A percentile compares a stretch with the other conserved stretches of the same genome.
These are phyloP conservation scores for Lanzia echinophila DNA, from an alignment of 2,329 filamentous ascomycete genomes.

Conservation along the genomic window DNA sequence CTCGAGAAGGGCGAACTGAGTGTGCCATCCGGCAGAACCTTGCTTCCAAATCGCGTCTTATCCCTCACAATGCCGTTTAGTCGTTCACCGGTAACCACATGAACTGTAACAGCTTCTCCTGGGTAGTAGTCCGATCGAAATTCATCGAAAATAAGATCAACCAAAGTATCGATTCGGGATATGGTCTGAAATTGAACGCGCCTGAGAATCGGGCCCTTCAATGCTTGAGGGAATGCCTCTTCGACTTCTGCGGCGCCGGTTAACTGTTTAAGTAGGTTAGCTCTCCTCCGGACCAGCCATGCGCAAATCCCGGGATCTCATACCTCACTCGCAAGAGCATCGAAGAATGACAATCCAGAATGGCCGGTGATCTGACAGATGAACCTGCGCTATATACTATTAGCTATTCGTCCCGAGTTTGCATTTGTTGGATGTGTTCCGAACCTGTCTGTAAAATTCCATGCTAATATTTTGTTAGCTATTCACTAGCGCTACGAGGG, in stretches of 20 bases:
- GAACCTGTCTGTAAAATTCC: constrained; percentile 89
- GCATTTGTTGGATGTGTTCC: constrained; percentile 22
- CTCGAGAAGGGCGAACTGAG: constrained; percentile 65
- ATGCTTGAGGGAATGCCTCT: constrained; percentile 79
- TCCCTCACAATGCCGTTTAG: constrained; percentile 73
- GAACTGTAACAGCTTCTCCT: constrained; percentile 73
- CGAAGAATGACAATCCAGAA: constrained; percentile 84
- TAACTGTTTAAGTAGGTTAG: constrained; percentile 42
- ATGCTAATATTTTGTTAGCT: constrained; percentile 47
- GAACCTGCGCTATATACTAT: constrained; percentile 55
- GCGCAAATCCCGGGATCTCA: constrained; percentile 26
- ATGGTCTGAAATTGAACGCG: constrained; percentile 87
- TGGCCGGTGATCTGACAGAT: constrained; percentile 96
- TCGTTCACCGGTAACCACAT: constrained; percentile 61
- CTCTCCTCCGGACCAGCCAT: constrained; percentile 20
- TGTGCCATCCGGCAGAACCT: constrained; percentile 59
- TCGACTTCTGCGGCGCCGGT: constrained; percentile 84
- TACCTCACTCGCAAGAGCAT: constrained; percentile 88
- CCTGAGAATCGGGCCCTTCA: constrained; percentile 85
- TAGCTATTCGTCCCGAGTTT: constrained; percentile 17
- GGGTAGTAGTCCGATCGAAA: constrained; percentile 91
- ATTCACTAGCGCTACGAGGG: neutral
- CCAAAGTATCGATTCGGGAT: constrained; percentile 78
- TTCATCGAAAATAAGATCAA: constrained; percentile 63
- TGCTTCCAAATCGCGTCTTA: constrained; percentile 69